These are phyloP conservation scores for Monosporascus sp. DNA, from an alignment of 2,329 filamentous ascomycete genomes.

Conservation along the genomic window DNA sequence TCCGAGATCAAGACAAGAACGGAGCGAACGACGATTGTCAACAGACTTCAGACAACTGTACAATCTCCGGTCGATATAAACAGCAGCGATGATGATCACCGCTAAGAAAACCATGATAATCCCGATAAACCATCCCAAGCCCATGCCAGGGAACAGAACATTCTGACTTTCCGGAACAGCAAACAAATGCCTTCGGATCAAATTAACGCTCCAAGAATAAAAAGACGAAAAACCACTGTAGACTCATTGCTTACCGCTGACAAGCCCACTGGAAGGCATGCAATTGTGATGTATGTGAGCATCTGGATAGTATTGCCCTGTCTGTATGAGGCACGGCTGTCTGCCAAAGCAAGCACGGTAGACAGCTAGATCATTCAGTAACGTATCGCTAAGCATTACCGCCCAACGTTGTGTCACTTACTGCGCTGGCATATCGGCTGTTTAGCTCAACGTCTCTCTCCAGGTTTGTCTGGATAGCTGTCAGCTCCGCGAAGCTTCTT, in stretches of 20 bases:
- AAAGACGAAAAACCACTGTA: not conserved
- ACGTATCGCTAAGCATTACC: not conserved
- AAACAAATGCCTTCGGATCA: conserved; percentile 6
- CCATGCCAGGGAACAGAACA: conserved; percentile 7
- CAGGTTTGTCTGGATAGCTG: conserved; percentile 3
- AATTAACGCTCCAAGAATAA: not conserved
- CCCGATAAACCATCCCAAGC: conserved; percentile 2
- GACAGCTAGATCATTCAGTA: not conserved
- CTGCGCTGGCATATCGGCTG: conserved; percentile 4
- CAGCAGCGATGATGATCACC: conserved; percentile 1
- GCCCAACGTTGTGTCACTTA: not conserved
- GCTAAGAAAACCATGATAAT: conserved; percentile 1
- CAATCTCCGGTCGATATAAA: not conserved
- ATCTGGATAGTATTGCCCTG: conserved; percentile 8
- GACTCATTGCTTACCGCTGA: not conserved
- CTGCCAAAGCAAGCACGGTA: conserved; percentile 1
- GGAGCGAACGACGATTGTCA: too few species aligned
- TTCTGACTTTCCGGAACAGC: conserved; percentile 8
- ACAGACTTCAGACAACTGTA: too few species aligned
- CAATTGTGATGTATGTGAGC: conserved; percentile 8
- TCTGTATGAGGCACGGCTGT: conserved; percentile 1
- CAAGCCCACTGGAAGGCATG: conserved; percentile 5
- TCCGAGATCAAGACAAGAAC: too few species aligned
- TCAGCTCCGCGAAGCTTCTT: conserved; percentile 2
- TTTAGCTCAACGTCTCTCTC: conserved; percentile 3